Percentiles rank a stretch among this genome's conserved stretches.
Evolutionary conservation across 305 asterid genomes (phyloP).

Genomic region (Fraxinus ornus): DNA sequence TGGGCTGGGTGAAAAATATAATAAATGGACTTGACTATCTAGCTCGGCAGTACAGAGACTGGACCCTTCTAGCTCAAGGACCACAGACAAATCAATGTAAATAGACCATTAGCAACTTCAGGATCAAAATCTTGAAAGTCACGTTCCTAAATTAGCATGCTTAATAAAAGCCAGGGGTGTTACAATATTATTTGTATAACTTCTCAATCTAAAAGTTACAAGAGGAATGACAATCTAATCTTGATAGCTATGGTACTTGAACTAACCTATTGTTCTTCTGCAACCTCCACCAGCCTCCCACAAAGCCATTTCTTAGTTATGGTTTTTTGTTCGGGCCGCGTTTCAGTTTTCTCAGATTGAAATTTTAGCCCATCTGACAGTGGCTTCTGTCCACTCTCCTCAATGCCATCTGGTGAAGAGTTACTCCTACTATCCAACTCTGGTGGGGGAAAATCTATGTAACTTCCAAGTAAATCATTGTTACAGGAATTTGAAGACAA

Average conservation of each 20-base stretch:
- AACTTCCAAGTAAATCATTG: neutral
- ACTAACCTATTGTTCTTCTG: slow-evolving; percentile 42
- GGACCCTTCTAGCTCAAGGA: neutral
- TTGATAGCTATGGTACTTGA: neutral
- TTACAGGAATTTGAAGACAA: neutral
- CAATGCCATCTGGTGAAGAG: slow-evolving; percentile 21
- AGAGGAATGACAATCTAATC: neutral
- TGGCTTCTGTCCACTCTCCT: slow-evolving; percentile 7
- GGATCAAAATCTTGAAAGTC: neutral
- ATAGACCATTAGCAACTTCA: neutral
- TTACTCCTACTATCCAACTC: slow-evolving; percentile 22
- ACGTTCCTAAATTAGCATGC: neutral
- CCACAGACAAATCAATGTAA: neutral
- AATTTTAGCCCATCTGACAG: slow-evolving; percentile 30
- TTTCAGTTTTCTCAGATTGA: neutral
- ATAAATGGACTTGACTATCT: neutral
- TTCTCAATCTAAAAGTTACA: neutral
- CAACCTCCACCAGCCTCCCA: slow-evolving; percentile 77
- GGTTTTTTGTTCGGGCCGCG: neutral
- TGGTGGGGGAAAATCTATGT: slow-evolving; percentile 29
- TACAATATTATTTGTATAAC: neutral
- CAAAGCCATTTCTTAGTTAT: slow-evolving; percentile 72
- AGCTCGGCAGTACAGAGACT: neutral
- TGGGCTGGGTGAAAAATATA: neutral
- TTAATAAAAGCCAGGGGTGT: neutral